A percentile compares a stretch with the other conserved stretches of the same genome.
Evolutionary conservation across 139 green algal genomes (phyloP).

Genomic region (Chlorella sp.): DNA sequence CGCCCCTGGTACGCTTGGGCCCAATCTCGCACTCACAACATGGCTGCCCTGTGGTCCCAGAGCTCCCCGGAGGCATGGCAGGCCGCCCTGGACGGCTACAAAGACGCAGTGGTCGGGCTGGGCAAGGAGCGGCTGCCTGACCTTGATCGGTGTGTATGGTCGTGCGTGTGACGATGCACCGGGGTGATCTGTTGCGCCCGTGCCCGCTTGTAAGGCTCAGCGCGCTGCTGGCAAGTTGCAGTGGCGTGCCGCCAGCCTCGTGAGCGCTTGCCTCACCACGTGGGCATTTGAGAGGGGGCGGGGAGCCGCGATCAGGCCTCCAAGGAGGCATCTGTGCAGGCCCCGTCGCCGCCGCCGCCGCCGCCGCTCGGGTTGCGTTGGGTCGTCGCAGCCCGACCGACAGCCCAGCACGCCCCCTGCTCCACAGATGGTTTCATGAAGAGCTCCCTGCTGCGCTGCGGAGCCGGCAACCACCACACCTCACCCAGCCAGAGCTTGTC

Average conservation of each 20-base stretch:
- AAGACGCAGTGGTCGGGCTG: not conserved
- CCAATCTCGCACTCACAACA: no score
- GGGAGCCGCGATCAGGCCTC: no score
- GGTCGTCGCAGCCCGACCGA: not conserved
- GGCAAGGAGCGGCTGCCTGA: slow-evolving; percentile 16
- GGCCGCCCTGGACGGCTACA: not conserved
- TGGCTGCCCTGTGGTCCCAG: no score
- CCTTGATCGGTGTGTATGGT: not conserved
- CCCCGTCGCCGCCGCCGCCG: no score
- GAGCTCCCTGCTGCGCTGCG: slow-evolving; percentile 29
- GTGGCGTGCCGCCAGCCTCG: not conserved
- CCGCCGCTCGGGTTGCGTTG: not conserved
- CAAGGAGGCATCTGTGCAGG: no score
- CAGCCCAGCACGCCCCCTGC: not conserved
- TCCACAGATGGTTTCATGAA: slow-evolving; percentile 43
- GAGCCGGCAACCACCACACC: not conserved
- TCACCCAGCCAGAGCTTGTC: slow-evolving; percentile 32
- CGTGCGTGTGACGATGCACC: not conserved
- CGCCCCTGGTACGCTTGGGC: no score
- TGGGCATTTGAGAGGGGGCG: no score
- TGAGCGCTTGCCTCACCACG: not conserved
- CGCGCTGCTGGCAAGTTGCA: no score
- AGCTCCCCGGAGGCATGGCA: not conserved
- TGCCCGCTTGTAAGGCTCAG: no score
- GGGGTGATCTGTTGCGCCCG: not conserved